Conservation (phyloP, 352 stramenopile species). For the Blastocystis sp. region DNA sequence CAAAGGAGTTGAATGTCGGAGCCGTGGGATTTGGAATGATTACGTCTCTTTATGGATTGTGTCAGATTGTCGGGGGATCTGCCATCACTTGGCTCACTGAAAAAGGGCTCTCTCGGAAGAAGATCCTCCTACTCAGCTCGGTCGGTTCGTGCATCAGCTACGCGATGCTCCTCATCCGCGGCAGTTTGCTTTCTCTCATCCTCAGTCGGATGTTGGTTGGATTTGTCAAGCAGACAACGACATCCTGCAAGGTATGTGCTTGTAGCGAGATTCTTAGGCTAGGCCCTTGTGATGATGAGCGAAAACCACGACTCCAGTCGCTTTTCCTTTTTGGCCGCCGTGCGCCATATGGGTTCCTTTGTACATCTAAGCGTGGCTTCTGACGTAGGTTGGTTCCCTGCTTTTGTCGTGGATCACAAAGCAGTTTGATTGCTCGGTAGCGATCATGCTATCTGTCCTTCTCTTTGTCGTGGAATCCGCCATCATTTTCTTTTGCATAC, state of each 20-base stretch:
- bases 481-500: background rate
- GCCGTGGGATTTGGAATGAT: constrained; percentile 41
- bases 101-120: constrained; percentile 12
- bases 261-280: background rate
- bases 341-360: constrained; percentile 47
- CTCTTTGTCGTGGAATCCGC: constrained; percentile 9
- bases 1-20: constrained; percentile 37
- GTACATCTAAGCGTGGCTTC: background rate
- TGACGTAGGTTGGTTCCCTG: constrained; percentile 4
- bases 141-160: constrained; percentile 30
- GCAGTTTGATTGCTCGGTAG: background rate
- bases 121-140: constrained; percentile 21
- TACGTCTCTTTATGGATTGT: constrained; percentile 48
- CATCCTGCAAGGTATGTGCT: constrained; percentile 28
- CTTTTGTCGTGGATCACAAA: constrained; percentile 34
- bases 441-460: constrained; percentile 16
- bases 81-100: constrained; percentile 22
- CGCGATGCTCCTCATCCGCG: constrained; percentile 17
- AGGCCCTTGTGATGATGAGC: constrained; percentile 46
- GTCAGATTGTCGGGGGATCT: constrained; percentile 38
- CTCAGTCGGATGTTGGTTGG: constrained; percentile 18
- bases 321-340: constrained; percentile 11
- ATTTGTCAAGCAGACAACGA: constrained; percentile 47
- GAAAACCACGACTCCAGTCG: background rate
- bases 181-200: background rate